A percentile compares a stretch with the other conserved stretches of the same genome.
phyloP scores from a whole-genome alignment of 1,284 basidiomycete species.

The Amylostereum areolatum region DNA sequence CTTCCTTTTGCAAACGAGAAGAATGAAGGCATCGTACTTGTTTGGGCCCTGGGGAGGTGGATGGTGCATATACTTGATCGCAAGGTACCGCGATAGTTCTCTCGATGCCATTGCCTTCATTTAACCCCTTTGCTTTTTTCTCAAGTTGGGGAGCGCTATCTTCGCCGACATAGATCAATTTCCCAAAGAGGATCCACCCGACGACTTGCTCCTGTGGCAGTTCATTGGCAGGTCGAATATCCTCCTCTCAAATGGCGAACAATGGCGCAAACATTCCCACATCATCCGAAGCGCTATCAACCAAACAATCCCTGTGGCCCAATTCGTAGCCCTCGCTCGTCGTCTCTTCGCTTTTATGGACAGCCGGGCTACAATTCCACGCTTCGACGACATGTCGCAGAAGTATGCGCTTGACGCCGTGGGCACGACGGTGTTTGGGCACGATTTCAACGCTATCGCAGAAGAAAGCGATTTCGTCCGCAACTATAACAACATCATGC shows the following conservation, averaged over 20 bases:
- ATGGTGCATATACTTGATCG: conserved; percentile 19
- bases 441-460: conserved; percentile 28
- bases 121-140: background rate
- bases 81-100: conserved; percentile 10
- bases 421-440: conserved; percentile 26
- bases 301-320: conserved; percentile 20
- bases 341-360: conserved; percentile 20
- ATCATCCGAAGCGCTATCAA: conserved; percentile 21
- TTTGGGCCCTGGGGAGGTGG: conserved; percentile 19
- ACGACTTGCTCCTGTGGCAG: conserved; percentile 21
- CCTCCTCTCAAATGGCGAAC: conserved; percentile 22
- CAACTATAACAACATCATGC: conserved; percentile 27
- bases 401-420: conserved; percentile 25
- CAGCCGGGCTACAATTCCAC: conserved; percentile 13
- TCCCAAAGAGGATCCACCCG: conserved; percentile 23
- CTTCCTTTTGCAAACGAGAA: conserved; percentile 17
- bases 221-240: conserved; percentile 24
- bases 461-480: conserved; percentile 23
- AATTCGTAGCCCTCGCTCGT: conserved; percentile 19
- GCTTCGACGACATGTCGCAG: conserved; percentile 23
- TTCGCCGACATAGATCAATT: conserved; percentile 13
- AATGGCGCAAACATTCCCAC: conserved; percentile 23
- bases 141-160: conserved; percentile 6
- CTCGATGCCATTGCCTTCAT: background rate
- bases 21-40: conserved; percentile 15